Evolutionary conservation across 306 rosid genomes (phyloP).

Genomic region (Rosa persica): DNA sequence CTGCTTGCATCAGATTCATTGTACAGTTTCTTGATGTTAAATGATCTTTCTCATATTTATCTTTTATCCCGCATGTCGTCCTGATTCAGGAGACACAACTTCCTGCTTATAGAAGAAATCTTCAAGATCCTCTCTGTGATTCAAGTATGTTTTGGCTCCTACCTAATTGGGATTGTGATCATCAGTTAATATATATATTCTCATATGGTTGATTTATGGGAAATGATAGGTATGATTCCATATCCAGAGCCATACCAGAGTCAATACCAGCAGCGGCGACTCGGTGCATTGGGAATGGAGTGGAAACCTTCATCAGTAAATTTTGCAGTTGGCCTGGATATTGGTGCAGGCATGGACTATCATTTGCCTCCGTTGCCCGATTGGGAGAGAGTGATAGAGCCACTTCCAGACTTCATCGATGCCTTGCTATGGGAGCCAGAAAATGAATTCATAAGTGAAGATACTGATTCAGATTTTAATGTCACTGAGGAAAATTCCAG

Average conservation of each 20-base stretch:
- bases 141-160: slow-evolving; percentile 55
- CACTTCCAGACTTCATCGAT: slow-evolving; percentile 71
- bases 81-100: slow-evolving; percentile 78
- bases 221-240: slow-evolving; percentile 72
- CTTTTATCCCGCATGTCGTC: slow-evolving; percentile 1
- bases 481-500: slow-evolving; percentile 65
- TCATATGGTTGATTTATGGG: slow-evolving; percentile 26
- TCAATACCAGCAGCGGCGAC: slow-evolving; percentile 74
- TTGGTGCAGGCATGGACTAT: slow-evolving; percentile 56
- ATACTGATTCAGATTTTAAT: slow-evolving; percentile 78
- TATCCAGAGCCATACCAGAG: slow-evolving; percentile 92
- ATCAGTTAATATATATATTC: slow-evolving; percentile 15
- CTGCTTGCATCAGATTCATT: not conserved
- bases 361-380: slow-evolving; percentile 79
- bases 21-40: not conserved
- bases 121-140: slow-evolving; percentile 88
- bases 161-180: slow-evolving; percentile 15
- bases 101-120: slow-evolving; percentile 60
- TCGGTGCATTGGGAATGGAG: slow-evolving; percentile 82
- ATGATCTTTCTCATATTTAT: not conserved
- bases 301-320: slow-evolving; percentile 77
- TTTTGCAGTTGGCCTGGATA: slow-evolving; percentile 61
- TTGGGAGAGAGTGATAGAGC: slow-evolving; percentile 75
- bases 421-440: slow-evolving; percentile 84
- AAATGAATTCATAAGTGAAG: slow-evolving; percentile 64